Conservation (phyloP, 2,329 filamentous ascomycete species). For the Grosmannia serpens region DNA sequence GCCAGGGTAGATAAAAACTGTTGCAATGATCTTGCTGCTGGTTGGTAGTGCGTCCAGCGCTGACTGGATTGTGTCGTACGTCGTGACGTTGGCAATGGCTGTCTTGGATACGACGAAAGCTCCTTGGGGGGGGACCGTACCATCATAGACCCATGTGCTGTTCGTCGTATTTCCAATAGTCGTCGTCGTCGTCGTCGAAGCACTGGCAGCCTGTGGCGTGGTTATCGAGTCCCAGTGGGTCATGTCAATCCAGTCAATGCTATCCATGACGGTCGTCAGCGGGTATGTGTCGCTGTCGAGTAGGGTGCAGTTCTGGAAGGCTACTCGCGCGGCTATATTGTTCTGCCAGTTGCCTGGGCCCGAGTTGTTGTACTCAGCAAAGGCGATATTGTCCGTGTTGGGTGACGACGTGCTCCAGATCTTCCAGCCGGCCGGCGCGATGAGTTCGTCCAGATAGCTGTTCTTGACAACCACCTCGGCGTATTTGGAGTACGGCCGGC, state of each 20-base stretch:
- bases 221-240: conserved; percentile 15
- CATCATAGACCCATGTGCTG: conserved; percentile 7
- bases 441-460: conserved; percentile 38
- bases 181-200: not conserved
- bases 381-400: conserved; percentile 21
- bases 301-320: conserved; percentile 14
- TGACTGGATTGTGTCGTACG: conserved; percentile 28
- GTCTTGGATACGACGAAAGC: conserved; percentile 22
- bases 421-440: conserved; percentile 48
- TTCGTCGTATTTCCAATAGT: conserved; percentile 11
- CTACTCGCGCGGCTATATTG: conserved; percentile 17
- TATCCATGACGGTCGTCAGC: conserved; percentile 14
- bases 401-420: conserved; percentile 22
- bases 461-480: conserved; percentile 35
- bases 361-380: conserved; percentile 44
- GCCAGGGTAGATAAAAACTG: conserved; percentile 47
- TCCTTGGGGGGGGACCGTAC: conserved; percentile 19
- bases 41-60: conserved; percentile 47
- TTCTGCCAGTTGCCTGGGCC: conserved; percentile 31
- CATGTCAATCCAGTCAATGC: conserved; percentile 17
- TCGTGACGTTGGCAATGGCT: conserved; percentile 20
- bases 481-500: conserved; percentile 34
- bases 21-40: conserved; percentile 31
- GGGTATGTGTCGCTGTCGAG: conserved; percentile 15
- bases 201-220: conserved; percentile 6